Evolutionary conservation across 805 yeast species (phyloP), one percentile per base, ranked within the genome.

Genomic region (Suhomyces faveliae): DNA sequence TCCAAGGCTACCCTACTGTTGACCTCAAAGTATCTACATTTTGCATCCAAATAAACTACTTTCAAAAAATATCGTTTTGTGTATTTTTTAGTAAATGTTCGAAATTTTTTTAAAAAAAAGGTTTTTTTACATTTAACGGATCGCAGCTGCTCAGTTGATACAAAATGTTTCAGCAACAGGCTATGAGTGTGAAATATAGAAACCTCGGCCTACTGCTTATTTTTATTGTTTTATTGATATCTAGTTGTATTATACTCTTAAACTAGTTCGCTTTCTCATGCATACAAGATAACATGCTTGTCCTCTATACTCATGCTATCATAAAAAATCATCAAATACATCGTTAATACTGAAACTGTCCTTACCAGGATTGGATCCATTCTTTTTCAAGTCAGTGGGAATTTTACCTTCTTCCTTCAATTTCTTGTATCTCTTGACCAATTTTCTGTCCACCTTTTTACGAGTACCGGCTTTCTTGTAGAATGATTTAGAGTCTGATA

Each of bases 371-470:
- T 17, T n/a, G 4, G 20, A 8, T 3, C 20, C 38, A 11, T 41
- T 39, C 19, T 52, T 43, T 13, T 54, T 50, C 4, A 17, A n/a
- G 23, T 40, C 43, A 11, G 17, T 40, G 29, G 63, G 61, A 30
- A 64, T 45, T 47, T 60, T 60, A 5, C 67, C 64, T 33, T 66
- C 62, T 33, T 55, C 53, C 51, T 61, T 63, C 49, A 68, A 59
- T 44, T 60, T 55, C 51, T 60, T 63, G 51, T 67, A 70, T 48
- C 66, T 62, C 44, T 59, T 68, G 25, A 66, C 53, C 50, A 70
- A 58, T 20, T 63, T 62, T 21, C 74, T 57, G 57, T 71, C 70
- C 37, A 73, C 55, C 54, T 70, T 71, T 29, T 53, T 54, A 19
- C 71, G 47, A 20, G 62, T 63, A n/a, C 64, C 68, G 19, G 57